Evolutionary conservation across 805 yeast genomes (phyloP), one percentile per base, ranked within the genome.

Genomic region (Danielia oregonensis): DNA sequence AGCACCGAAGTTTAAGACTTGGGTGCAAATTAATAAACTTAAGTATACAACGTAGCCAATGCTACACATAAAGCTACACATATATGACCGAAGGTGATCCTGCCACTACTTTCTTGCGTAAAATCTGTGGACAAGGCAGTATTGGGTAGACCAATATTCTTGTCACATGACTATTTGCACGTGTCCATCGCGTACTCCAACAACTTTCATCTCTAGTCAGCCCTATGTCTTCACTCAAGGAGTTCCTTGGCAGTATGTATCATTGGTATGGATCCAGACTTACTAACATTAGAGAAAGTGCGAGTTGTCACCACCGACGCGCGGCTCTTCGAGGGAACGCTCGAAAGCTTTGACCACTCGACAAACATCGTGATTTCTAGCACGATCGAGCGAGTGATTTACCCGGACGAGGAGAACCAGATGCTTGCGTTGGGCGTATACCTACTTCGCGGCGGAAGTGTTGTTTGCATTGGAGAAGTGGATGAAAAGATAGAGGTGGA

Each of bases 321-420:
- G 8, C 60, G 75, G 31, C 63, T 70, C 33, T 64, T 73, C 27
- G 70, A 65, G 46, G 73, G 73, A 4, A 54, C 49, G 14, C 58
- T 67, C 15, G 60, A 59, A 43, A 87, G 89, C 5, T 82, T 65
- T 47, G 91, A 83, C 53, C 75, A 78, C 42, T 65, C 76, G 29
- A 74, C 84, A 16, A 83, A 83, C 49, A 49, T 83, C 23, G 63
- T 82, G 25, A 56, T 82, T 26, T 59, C 75, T 3, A 57, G 67
- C 26, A 69, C 82, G 12, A 53, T 61, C 14, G 84, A 79, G 49
- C 55, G 81, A 30, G 51, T 76, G 12, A 64, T 78, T 28, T 65
- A 63, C 33, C 52, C 52, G 0, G 68, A 64, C n/a, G 58, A 52
- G n/a, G 65, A 60, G 32, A 63, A 61, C 36, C 60, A 64, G 33